phyloP scores from a whole-genome alignment of 345 rosid genomes.

The Stellera chamaejasme region DNA sequence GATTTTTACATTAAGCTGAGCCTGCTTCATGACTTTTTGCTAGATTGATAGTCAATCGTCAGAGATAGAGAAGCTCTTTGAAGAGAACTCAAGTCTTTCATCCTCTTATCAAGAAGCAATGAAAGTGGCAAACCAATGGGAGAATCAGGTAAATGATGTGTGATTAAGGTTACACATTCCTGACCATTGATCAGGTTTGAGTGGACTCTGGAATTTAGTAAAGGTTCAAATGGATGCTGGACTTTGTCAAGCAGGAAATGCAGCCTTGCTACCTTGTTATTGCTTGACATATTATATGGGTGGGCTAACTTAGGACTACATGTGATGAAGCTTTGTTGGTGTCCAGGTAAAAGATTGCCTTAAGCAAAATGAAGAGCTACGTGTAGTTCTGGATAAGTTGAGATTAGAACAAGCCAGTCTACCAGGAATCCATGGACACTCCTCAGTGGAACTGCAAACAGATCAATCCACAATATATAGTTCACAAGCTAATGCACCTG shows the following conservation, averaged over 20 bases:
- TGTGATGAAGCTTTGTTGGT: too few species aligned
- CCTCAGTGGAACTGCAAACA: slow-evolving; percentile 15
- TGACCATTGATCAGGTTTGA: slow-evolving; percentile 4
- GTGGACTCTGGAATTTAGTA: slow-evolving; percentile 26
- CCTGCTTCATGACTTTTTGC: slow-evolving; percentile 8
- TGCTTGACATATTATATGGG: too few species aligned
- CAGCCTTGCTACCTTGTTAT: too few species aligned
- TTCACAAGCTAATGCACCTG: slow-evolving; percentile 31
- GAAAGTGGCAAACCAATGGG: slow-evolving; percentile 64
- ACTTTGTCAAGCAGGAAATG: too few species aligned
- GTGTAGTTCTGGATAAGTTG: slow-evolving; percentile 50
- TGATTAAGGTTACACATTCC: neutral
- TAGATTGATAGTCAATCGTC: slow-evolving; percentile 97
- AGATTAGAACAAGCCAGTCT: slow-evolving; percentile 59
- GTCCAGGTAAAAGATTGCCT: slow-evolving; percentile 78
- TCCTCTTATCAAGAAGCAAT: slow-evolving; percentile 68
- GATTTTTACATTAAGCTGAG: slow-evolving; percentile 8
- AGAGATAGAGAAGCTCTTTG: slow-evolving; percentile 91
- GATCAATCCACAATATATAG: slow-evolving; percentile 25
- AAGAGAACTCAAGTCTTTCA: slow-evolving; percentile 68
- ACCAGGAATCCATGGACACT: slow-evolving; percentile 19
- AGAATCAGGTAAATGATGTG: slow-evolving; percentile 42
- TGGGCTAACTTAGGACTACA: too few species aligned
- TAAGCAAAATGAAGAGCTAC: slow-evolving; percentile 82
- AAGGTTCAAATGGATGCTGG: too few species aligned